Percentiles rank a stretch among this genome's conserved stretches.
Evolutionary conservation across 2,329 filamentous ascomycete genomes (phyloP).

Genomic region (Colletotrichum sp.): DNA sequence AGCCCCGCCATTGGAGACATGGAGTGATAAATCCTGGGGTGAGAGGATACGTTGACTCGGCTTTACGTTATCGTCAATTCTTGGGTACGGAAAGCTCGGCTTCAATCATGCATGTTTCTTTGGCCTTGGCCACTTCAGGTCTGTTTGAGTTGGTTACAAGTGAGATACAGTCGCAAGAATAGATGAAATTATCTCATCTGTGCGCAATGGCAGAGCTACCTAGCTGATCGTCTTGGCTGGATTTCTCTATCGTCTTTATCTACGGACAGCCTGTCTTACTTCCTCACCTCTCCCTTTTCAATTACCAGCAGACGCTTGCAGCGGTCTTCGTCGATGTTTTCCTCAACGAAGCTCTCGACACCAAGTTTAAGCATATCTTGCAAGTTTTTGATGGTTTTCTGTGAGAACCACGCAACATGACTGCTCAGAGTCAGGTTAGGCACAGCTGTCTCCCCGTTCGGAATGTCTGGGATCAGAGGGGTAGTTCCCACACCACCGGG

Average conservation of each 20-base stretch:
- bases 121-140: not conserved
- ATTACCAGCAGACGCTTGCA: not conserved
- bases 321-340: not conserved
- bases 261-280: not conserved
- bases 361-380: not conserved
- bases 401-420: not conserved
- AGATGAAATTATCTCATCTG: not conserved
- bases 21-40: not conserved
- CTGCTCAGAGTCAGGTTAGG: not conserved
- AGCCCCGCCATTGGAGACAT: not conserved
- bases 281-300: not conserved
- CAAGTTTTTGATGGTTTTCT: not conserved
- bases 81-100: not conserved
- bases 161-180: not conserved
- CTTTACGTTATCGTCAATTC: not conserved
- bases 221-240: not conserved
- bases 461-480: not conserved
- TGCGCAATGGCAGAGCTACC: not conserved
- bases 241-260: not conserved
- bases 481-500: not conserved
- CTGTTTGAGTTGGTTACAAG: not conserved
- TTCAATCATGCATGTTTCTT: not conserved
- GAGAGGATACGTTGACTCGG: not conserved
- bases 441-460: not conserved
- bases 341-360: not conserved